phyloP scores from a whole-genome alignment of 2,329 filamentous ascomycete genomes.

The Alternaria gansuensis region DNA sequence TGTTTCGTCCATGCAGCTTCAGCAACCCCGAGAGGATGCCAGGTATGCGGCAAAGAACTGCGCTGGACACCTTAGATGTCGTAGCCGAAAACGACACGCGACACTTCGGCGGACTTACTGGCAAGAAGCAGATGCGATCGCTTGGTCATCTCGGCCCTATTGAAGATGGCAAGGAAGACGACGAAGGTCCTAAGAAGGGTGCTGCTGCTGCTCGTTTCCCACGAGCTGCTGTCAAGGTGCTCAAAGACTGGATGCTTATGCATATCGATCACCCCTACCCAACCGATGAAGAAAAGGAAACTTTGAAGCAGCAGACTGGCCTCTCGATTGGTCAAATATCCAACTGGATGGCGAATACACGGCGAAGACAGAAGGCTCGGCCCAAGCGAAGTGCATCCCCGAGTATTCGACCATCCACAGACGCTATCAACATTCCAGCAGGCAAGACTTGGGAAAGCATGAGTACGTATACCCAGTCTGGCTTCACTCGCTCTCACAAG shows the following conservation, averaged over 20 bases:
- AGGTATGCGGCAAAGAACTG: conserved; percentile 46
- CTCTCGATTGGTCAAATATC: conserved; percentile 84
- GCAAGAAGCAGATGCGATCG: conserved; percentile 51
- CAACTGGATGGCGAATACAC: conserved; percentile 92
- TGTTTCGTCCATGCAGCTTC: conserved; percentile 61
- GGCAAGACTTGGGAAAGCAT: conserved; percentile 63
- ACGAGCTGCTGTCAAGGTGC: conserved; percentile 76
- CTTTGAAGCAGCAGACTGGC: conserved; percentile 79
- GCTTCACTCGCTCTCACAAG: conserved; percentile 28
- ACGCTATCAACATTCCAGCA: conserved; percentile 77
- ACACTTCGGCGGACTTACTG: conserved; percentile 47
- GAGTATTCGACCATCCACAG: conserved; percentile 67
- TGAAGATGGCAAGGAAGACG: conserved; percentile 42
- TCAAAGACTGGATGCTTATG: conserved; percentile 85
- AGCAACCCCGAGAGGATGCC: conserved; percentile 47
- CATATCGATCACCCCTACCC: conserved; percentile 88
- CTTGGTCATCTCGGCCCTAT: conserved; percentile 51
- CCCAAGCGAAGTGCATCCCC: conserved; percentile 74
- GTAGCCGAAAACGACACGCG: conserved; percentile 55
- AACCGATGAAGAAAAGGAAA: conserved; percentile 84
- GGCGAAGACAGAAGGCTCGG: conserved; percentile 80
- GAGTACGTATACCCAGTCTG: conserved; percentile 42
- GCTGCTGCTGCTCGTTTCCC: conserved; percentile 67
- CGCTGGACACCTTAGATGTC: conserved; percentile 59
- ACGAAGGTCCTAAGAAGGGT: conserved; percentile 45